These are phyloP conservation scores for Dioscorea dumetorum DNA, from an alignment of 106 monocot genomes.

Conservation along the genomic window DNA sequence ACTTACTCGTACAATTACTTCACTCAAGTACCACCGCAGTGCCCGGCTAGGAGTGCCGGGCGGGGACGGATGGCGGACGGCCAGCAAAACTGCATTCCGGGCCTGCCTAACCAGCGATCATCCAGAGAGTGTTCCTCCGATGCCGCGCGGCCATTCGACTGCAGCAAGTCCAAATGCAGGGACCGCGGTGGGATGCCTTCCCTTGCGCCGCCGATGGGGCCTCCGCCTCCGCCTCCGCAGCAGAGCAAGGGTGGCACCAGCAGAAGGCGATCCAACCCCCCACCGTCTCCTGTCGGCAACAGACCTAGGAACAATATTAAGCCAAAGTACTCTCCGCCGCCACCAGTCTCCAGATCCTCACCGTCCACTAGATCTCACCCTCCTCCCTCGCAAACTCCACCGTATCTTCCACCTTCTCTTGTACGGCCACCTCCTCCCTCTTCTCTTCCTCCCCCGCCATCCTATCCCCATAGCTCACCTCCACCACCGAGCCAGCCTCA, in stretches of 20 bases:
- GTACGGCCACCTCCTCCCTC: background rate
- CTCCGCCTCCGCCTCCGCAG: background rate
- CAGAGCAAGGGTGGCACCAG: background rate
- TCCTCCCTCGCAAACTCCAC: conserved; percentile 6
- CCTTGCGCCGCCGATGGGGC: background rate
- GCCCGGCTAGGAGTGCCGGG: background rate
- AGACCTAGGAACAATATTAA: background rate
- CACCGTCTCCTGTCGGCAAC: conserved; percentile 1
- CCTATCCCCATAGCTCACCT: no score
- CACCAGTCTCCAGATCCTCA: conserved; percentile 11
- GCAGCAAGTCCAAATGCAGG: conserved; percentile 26
- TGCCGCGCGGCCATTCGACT: conserved; percentile 32
- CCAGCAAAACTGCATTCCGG: conserved; percentile 49
- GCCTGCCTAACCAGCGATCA: conserved; percentile 16
- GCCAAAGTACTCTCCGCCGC: conserved; percentile 7
- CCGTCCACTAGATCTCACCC: conserved; percentile 11
- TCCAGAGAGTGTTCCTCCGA: conserved; percentile 18
- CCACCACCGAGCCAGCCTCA: no score
- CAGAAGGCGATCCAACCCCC: background rate
- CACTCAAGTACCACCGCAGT: conserved; percentile 30
- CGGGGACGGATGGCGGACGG: conserved; percentile 13
- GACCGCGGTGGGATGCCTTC: background rate
- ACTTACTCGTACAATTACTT: conserved; percentile 62
- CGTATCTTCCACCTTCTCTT: conserved; percentile 4
- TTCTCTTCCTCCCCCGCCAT: background rate